A percentile compares a stretch with the other conserved stretches of the same genome.
These are phyloP conservation scores for Leccinum incarnatum DNA, from an alignment of 768 basidiomycete species.

Conservation along the genomic window DNA sequence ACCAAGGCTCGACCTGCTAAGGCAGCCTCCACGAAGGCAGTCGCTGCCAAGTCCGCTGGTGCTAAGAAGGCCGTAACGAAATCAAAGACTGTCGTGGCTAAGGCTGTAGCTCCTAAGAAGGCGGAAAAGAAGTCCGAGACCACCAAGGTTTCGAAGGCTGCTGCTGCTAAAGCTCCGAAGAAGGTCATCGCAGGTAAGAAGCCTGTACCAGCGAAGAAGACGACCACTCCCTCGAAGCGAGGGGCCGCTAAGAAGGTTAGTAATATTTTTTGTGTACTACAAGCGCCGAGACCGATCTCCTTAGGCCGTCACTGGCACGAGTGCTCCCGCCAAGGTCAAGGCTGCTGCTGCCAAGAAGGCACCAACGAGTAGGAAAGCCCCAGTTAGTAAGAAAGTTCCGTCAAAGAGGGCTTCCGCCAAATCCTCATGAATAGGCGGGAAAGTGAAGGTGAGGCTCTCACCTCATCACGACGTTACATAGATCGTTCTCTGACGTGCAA, in stretches of 20 bases:
- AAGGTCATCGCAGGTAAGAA: slow-evolving; percentile 33
- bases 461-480: background rate
- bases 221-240: slow-evolving; percentile 41
- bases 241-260: slow-evolving; percentile 64
- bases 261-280: background rate
- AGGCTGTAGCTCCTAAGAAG: slow-evolving; percentile 42
- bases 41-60: slow-evolving; percentile 22
- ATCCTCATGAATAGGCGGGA: slow-evolving; percentile 14
- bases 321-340: slow-evolving; percentile 36
- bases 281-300: slow-evolving; percentile 2
- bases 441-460: slow-evolving; percentile 4
- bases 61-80: slow-evolving; percentile 35
- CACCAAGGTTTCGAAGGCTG: slow-evolving; percentile 33
- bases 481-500: background rate
- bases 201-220: slow-evolving; percentile 40
- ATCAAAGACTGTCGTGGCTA: slow-evolving; percentile 31
- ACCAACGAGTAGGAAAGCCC: slow-evolving; percentile 26
- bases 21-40: slow-evolving; percentile 26
- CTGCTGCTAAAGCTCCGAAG: slow-evolving; percentile 28
- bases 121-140: slow-evolving; percentile 33
- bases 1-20: slow-evolving; percentile 28
- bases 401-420: slow-evolving; percentile 20
- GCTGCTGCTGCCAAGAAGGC: slow-evolving; percentile 34
- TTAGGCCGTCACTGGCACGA: slow-evolving; percentile 53
- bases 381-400: slow-evolving; percentile 24